Conservation (phyloP, 164 flowering plant species). For the Aristolochia californica region DNA sequence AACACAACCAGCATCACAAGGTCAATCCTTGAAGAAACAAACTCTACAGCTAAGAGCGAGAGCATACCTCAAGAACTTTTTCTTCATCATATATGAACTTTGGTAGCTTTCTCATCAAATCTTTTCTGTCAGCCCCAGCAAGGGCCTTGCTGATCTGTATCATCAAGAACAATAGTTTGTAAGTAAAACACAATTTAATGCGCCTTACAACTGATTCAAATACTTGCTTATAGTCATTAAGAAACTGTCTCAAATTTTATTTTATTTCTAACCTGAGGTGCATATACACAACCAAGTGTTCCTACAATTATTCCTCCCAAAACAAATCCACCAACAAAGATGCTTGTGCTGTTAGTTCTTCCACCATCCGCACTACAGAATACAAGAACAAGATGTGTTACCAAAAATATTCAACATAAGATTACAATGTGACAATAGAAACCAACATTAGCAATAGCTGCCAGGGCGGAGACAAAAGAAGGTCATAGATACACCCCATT, state of each 20-base stretch:
- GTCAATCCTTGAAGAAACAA: neutral
- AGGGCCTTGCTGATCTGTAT: constrained; percentile 77
- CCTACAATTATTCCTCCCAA: constrained; percentile 89
- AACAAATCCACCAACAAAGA: constrained; percentile 85
- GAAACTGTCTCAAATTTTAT: too few species aligned
- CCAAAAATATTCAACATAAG: neutral
- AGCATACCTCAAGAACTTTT: constrained; percentile 81
- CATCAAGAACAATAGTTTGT: neutral
- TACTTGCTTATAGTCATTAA: too few species aligned
- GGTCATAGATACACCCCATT: neutral
- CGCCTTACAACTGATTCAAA: too few species aligned
- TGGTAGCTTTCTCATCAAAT: constrained; percentile 82
- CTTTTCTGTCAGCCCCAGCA: constrained; percentile 67
- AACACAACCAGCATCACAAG: neutral
- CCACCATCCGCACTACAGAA: constrained; percentile 41
- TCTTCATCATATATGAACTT: constrained; percentile 92
- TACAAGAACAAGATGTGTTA: neutral
- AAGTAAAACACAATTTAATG: too few species aligned
- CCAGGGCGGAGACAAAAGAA: neutral
- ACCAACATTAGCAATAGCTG: neutral
- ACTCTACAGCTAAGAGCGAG: constrained; percentile 8
- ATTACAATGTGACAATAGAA: neutral
- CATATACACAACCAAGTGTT: constrained; percentile 78
- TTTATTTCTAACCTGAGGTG: constrained; percentile 76
- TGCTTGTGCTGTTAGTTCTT: constrained; percentile 44